Base-by-base conservation (phyloP, 2,329 filamentous ascomycete species). In the Cytospora paraplurivora region DNA sequence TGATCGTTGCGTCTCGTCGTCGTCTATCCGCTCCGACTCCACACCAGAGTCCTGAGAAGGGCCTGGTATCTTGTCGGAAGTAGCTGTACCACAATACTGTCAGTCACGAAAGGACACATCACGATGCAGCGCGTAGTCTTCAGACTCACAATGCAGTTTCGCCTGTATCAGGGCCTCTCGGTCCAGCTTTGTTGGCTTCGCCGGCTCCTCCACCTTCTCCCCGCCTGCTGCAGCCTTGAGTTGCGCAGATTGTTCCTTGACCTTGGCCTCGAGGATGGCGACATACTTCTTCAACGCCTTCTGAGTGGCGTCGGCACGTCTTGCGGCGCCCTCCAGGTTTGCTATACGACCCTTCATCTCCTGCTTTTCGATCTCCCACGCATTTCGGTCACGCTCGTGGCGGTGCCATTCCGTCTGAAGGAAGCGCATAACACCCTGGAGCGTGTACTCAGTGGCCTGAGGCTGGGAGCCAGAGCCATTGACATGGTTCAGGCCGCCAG, bases 261-360 rank as follows among this genome's bases (percentile, higher is more conserved):
- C 81, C 67, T 94, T 95, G 71, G 88, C 87, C 78, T 98, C 93
- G 67, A 98, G 83, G 77, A 98, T 92, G 61, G 88, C 83, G 64
- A 98, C 90, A 73, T 97, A 96, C 79, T 93, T 93, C 75, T 92
- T 93, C 61, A 97, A 79, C 38, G 93, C 92, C 76, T 93, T 93
- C 71, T 96, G 93, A 63, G 93, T 87, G 66, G 91, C 90, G 77
- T 96, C 95, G 57, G 91, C 89, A 69, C 94, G 92, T 68, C 93
- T 85, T 37, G 89, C 86, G 69, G 96, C 92, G 61, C 95, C 95
- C 78, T 99, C 95, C 68, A 98, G 86, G 72, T 91, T 90, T 58
- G 94, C 94, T 79, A 99, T 97, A 73, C 96, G 89, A 69, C 92
- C 93, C 81, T 96, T 97, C 95, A 99, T 98, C 80, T 99, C 95